A percentile compares a stretch with the other conserved stretches of the same genome.
These are phyloP conservation scores for Kodamaea derodonti DNA, from an alignment of 1,139 yeast genomes.

Conservation along the genomic window DNA sequence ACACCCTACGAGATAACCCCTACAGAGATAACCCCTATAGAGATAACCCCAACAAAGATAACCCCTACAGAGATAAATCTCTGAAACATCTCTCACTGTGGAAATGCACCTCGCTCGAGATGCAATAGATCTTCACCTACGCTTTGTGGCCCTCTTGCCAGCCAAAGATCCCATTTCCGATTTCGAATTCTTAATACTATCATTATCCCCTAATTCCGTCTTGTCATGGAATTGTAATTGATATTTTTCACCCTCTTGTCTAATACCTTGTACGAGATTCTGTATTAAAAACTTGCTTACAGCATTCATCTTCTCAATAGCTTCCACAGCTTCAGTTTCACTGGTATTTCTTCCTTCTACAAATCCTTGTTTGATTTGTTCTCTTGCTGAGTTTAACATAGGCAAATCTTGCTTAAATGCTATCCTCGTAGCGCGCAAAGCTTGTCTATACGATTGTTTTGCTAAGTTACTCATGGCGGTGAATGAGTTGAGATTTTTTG, in stretches of 20 bases:
- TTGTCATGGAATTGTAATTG: conserved; percentile 69
- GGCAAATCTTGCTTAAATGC: conserved; percentile 60
- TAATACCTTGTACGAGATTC: conserved; percentile 82
- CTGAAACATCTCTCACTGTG: too few relatives aligned
- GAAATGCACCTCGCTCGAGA: too few relatives aligned
- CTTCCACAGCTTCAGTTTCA: conserved; percentile 41
- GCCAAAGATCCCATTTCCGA: conserved; percentile 41
- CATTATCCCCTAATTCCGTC: conserved; percentile 91
- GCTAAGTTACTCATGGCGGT: conserved; percentile 1
- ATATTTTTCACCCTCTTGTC: conserved; percentile 40
- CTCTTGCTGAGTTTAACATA: conserved; percentile 60
- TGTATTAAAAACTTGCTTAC: conserved; percentile 62
- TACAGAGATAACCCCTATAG: too few relatives aligned
- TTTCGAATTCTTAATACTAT: conserved; percentile 34
- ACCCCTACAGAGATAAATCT: too few relatives aligned
- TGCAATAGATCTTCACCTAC: too few relatives aligned
- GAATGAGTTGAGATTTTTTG: too few relatives aligned
- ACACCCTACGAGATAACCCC: too few relatives aligned
- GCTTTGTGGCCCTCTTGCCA: conserved; percentile 31
- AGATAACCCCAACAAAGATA: too few relatives aligned
- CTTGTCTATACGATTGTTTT: conserved; percentile 55
- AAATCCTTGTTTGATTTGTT: conserved; percentile 61
- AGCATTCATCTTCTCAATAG: conserved; percentile 61
- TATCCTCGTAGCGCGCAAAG: conserved; percentile 64
- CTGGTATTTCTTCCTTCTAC: conserved; percentile 28